phyloP scores from a whole-genome alignment of 108 stramenopile species.

The Fragilariopsis cylindrus region DNA sequence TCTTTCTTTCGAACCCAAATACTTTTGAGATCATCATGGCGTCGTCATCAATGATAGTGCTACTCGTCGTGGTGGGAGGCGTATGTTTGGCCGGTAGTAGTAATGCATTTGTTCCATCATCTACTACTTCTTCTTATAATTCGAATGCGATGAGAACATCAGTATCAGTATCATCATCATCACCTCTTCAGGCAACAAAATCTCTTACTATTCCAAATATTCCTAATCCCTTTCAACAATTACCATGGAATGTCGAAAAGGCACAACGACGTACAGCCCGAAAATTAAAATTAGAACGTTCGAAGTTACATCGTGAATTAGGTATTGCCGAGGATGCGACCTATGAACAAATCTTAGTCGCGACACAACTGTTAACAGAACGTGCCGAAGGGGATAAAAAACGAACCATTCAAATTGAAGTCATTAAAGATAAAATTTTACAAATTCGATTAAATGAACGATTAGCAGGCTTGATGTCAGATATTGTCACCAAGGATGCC shows the following conservation, averaged over 20 bases:
- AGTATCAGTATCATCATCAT: too few species aligned
- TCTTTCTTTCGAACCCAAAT: too few species aligned
- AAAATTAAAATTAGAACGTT: slow-evolving; percentile 57
- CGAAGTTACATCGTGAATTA: slow-evolving; percentile 74
- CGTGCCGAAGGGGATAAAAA: slow-evolving; percentile 60
- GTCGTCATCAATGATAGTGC: too few species aligned
- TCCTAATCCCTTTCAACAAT: slow-evolving; percentile 70
- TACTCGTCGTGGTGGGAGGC: too few species aligned
- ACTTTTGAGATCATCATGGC: too few species aligned
- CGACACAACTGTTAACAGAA: slow-evolving; percentile 60
- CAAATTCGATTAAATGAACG: slow-evolving; percentile 81
- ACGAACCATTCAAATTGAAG: slow-evolving; percentile 71
- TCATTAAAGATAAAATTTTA: slow-evolving; percentile 85
- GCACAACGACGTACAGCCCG: slow-evolving; percentile 56
- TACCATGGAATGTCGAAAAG: slow-evolving; percentile 74
- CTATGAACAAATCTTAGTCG: slow-evolving; percentile 80
- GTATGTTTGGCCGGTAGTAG: too few species aligned
- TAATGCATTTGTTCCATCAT: neutral
- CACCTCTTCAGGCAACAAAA: neutral
- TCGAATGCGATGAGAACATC: neutral
- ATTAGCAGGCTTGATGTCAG: slow-evolving; percentile 50
- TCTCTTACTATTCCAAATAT: slow-evolving; percentile 17
- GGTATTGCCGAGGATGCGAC: slow-evolving; percentile 82
- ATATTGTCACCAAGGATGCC: slow-evolving; percentile 52
- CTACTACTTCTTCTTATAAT: neutral